A percentile compares a stretch with the other conserved stretches of the same genome.
These are phyloP conservation scores for Fraxinus xanthoxyloides DNA, from an alignment of 305 asterid genomes.

Conservation along the genomic window DNA sequence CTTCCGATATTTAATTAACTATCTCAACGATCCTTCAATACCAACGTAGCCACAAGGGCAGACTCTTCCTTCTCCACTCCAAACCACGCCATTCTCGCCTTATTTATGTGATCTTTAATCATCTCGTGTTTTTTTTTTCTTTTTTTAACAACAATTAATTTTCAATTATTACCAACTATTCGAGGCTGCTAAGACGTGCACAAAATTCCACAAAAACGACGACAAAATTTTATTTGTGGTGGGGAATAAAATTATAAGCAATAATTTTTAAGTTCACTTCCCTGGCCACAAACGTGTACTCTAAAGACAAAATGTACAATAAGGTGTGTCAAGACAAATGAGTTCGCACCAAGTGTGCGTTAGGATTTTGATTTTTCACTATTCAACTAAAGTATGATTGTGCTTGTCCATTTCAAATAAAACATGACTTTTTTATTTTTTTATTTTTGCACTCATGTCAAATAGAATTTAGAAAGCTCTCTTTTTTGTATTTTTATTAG, in stretches of 20 bases:
- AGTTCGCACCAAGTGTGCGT: too few relatives aligned
- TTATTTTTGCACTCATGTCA: not conserved
- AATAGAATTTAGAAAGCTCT: not conserved
- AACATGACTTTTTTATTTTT: not conserved
- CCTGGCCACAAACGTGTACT: not conserved
- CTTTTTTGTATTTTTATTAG: not conserved
- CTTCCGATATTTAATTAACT: too few relatives aligned
- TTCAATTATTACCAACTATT: not conserved
- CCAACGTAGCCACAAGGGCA: too few relatives aligned
- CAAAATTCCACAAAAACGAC: not conserved
- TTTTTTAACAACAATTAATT: not conserved
- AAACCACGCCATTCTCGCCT: too few relatives aligned
- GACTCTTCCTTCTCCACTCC: too few relatives aligned
- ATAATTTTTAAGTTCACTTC: not conserved
- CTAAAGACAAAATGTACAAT: not conserved
- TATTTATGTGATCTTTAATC: not conserved
- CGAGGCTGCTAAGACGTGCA: not conserved
- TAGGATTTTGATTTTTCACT: too few relatives aligned
- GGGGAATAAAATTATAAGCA: not conserved
- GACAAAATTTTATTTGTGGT: not conserved
- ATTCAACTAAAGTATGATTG: too few relatives aligned
- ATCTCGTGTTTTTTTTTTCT: not conserved
- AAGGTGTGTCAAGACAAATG: not conserved
- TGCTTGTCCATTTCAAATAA: not conserved
- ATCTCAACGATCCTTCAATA: too few relatives aligned